Base-by-base conservation (phyloP, 2,329 filamentous ascomycete species). In the Lecanosticta acicola region DNA sequence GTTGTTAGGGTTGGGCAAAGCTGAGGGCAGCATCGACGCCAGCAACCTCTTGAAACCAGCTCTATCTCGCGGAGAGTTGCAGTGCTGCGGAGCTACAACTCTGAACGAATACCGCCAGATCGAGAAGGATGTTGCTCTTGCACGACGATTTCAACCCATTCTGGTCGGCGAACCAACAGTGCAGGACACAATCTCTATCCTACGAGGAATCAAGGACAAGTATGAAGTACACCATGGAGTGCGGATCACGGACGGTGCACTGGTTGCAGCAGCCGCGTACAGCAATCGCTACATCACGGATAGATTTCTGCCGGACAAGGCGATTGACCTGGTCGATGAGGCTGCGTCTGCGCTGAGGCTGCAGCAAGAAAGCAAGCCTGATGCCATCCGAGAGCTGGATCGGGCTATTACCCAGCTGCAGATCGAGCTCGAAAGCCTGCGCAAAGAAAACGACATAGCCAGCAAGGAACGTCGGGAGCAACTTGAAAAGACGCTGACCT, bases 161-260 rank as follows among this genome's bases (percentile, higher is more conserved):
- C 69, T 88, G 29, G 89, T 98, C n/a, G 86, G 83, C 49, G 93
- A 98, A 60, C 93, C 93, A 0, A 84, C 81, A 0, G 90, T 97
- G 0, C 81, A 87, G 56, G 90, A 96, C 56, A 96, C 93, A 0
- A 90, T 98, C 51, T 95, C 88, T 41, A 97, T 98, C 46, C 73
- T 98, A 1, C 82, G 93, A 61, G 93, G 91, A 39, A 96, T 98
- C 72, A 97, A 97, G 64, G 90, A 97, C 62, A 87, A 89, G 56
- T 98, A 98, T 61, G 93, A 97, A 66, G 87, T 97, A 0, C 93
- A 97, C 56, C 93, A 98, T 61, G 91, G 93, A 68, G 91, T 97
- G 0, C 79, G 90, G 43, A 97, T 98, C 55, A 94, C 88, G 0
- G 93, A 97, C 59, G 84, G 85, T 1, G 89, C 93, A 4, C 72